A percentile compares a stretch with the other conserved stretches of the same genome.
Conservation (phyloP, 306 rosid species). For the Quercus suber region DNA sequence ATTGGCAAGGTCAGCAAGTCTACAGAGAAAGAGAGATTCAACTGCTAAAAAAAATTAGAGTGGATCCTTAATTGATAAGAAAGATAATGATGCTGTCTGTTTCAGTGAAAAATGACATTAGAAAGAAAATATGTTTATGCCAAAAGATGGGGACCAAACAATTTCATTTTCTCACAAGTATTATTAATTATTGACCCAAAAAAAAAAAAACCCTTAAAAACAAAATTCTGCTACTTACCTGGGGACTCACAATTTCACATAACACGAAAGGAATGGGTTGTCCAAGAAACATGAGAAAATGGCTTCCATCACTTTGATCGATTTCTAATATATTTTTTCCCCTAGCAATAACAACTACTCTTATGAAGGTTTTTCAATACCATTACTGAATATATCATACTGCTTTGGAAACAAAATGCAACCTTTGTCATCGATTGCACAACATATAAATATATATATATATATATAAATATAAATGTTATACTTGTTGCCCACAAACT, state of each 20-base stretch:
- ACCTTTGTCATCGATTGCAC: neutral
- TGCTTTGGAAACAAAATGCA: neutral
- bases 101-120: neutral
- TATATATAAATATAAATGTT: no score
- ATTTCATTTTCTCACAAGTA: neutral
- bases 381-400: neutral
- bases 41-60: neutral
- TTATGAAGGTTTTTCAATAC: neutral
- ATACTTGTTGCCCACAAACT: no score
- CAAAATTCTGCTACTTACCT: neutral
- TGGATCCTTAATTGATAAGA: constrained; percentile 5
- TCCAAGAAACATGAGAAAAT: neutral
- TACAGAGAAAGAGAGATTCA: neutral
- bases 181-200: neutral
- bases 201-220: neutral
- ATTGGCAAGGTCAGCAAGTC: neutral
- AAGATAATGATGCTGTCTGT: neutral
- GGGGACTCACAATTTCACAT: neutral
- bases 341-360: neutral
- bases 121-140: neutral
- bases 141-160: neutral
- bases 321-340: neutral
- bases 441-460: neutral
- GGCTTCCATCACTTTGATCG: neutral
- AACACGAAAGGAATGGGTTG: neutral